Conservation (phyloP, 345 rosid genomes). For the Turritis glabra region DNA sequence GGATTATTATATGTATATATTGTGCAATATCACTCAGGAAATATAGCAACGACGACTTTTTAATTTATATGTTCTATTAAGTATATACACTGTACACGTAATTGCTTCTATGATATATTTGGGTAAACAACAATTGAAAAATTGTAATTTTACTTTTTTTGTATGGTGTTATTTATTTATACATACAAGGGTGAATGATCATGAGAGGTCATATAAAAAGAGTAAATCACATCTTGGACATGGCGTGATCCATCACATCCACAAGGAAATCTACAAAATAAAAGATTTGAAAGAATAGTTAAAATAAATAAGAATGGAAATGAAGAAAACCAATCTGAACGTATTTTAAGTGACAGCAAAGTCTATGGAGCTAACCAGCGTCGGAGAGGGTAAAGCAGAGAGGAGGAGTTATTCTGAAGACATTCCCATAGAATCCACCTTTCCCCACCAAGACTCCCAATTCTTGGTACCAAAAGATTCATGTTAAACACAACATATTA, state of each 20-base stretch:
- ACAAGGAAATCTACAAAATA: conserved; percentile 68
- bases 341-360: background rate
- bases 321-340: background rate
- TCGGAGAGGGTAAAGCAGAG: conserved; percentile 81
- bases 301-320: background rate
- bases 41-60: background rate
- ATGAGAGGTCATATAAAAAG: background rate
- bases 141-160: background rate
- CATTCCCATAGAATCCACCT: conserved; percentile 86
- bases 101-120: background rate
- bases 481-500: background rate
- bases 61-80: background rate
- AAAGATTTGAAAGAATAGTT: background rate
- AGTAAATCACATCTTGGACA: conserved; percentile 70
- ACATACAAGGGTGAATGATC: conserved; percentile 1
- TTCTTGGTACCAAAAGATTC: conserved; percentile 43
- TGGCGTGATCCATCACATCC: conserved; percentile 72
- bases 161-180: background rate
- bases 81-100: background rate
- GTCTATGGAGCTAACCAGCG: conserved; percentile 59
- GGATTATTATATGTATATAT: background rate
- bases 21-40: background rate
- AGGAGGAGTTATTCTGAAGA: conserved; percentile 87
- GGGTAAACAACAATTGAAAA: background rate
- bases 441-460: conserved; percentile 80